Evolutionary conservation across 805 yeast species (phyloP).

Genomic region (Cyberlindnera japonica): DNA sequence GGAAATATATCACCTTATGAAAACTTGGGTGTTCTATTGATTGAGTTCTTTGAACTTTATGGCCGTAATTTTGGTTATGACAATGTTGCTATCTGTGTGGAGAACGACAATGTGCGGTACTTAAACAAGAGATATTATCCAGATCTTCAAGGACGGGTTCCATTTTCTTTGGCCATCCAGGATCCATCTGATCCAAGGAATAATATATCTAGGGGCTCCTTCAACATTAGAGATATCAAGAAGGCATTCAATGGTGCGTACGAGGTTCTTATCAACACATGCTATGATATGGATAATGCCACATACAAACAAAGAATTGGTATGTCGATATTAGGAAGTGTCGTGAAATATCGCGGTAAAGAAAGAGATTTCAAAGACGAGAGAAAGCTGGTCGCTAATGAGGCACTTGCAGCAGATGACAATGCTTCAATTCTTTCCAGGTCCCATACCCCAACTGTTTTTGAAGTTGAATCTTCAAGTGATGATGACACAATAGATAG

Average conservation of each 20-base stretch:
- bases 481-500: conserved; percentile 12
- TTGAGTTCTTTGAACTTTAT: conserved; percentile 89
- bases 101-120: conserved; percentile 54
- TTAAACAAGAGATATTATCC: conserved; percentile 53
- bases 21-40: conserved; percentile 79
- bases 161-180: conserved; percentile 70
- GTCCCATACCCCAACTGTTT: conserved; percentile 21
- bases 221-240: conserved; percentile 72
- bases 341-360: conserved; percentile 70
- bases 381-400: conserved; percentile 56
- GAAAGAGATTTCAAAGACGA: conserved; percentile 77
- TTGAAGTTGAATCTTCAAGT: conserved; percentile 12
- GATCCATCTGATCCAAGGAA: conserved; percentile 86
- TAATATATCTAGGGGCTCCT: conserved; percentile 82
- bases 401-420: conserved; percentile 42
- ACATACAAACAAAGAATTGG: conserved; percentile 65
- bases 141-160: conserved; percentile 49
- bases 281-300: conserved; percentile 67
- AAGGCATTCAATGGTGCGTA: conserved; percentile 88
- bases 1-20: conserved; percentile 62
- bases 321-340: conserved; percentile 73
- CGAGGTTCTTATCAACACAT: conserved; percentile 67
- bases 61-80: conserved; percentile 89
- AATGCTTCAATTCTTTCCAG: conserved; percentile 4
- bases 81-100: conserved; percentile 63